A percentile compares a stretch with the other conserved stretches of the same genome.
phyloP scores from a whole-genome alignment of 2,329 filamentous ascomycete species.

The Orbilia javanica region DNA sequence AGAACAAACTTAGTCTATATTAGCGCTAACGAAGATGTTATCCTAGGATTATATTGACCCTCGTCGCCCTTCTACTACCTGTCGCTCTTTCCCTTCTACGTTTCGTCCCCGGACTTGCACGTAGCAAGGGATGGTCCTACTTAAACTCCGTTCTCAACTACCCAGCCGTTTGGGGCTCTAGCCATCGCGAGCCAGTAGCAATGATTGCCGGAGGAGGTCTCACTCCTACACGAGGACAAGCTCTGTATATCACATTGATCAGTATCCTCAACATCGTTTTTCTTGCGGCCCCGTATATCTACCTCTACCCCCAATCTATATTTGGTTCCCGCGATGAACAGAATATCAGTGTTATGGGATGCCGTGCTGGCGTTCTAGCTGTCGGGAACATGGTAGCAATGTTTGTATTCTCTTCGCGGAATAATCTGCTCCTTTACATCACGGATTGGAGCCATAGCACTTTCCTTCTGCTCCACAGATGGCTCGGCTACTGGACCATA shows the following conservation, averaged over 20 bases:
- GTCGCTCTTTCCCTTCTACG: slow-evolving; percentile 64
- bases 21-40: background rate
- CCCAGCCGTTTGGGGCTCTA: slow-evolving; percentile 63
- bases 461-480: slow-evolving; percentile 65
- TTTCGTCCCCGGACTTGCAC: slow-evolving; percentile 63
- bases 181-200: slow-evolving; percentile 63
- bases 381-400: slow-evolving; percentile 64
- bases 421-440: slow-evolving; percentile 64
- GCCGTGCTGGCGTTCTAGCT: slow-evolving; percentile 61
- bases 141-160: slow-evolving; percentile 63
- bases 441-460: slow-evolving; percentile 65
- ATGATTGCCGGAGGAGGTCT: slow-evolving; percentile 61
- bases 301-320: slow-evolving; percentile 62
- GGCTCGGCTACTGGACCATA: slow-evolving; percentile 63
- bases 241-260: slow-evolving; percentile 64
- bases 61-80: slow-evolving; percentile 64
- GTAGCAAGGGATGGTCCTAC: slow-evolving; percentile 61
- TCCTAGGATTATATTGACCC: slow-evolving; percentile 60
- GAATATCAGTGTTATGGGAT: slow-evolving; percentile 63
- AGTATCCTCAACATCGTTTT: slow-evolving; percentile 64
- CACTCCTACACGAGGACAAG: slow-evolving; percentile 65
- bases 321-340: slow-evolving; percentile 61
- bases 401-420: slow-evolving; percentile 64
- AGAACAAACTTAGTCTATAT: background rate
- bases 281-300: slow-evolving; percentile 60